phyloP scores from a whole-genome alignment of 2,329 filamentous ascomycete genomes.

The Nigrospora sphaerica region DNA sequence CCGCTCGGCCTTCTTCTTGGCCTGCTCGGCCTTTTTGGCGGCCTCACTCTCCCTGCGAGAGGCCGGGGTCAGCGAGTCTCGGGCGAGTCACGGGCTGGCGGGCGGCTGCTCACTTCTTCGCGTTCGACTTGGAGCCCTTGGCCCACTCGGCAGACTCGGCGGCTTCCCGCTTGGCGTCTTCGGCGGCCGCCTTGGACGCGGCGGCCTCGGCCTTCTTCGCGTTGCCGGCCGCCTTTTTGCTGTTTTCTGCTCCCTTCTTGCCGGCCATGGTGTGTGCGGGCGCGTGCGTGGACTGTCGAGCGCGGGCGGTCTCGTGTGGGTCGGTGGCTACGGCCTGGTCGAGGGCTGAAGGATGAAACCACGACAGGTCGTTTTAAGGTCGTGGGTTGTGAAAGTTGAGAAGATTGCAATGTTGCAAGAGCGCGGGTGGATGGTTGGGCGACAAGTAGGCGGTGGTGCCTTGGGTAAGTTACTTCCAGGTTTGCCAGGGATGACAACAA shows the following conservation, averaged over 20 bases:
- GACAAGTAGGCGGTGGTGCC: too few relatives aligned
- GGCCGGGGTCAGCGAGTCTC: slow-evolving; percentile 2
- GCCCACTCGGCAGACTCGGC: slow-evolving; percentile 73
- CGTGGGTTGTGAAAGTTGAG: too few relatives aligned
- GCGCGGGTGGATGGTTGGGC: too few relatives aligned
- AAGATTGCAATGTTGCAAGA: too few relatives aligned
- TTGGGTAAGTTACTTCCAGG: too few relatives aligned
- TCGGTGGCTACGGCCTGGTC: neutral
- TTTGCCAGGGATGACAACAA: too few relatives aligned
- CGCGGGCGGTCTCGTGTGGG: neutral
- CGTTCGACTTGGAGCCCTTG: slow-evolving; percentile 75
- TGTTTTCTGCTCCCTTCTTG: slow-evolving; percentile 71
- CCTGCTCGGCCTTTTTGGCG: slow-evolving; percentile 73
- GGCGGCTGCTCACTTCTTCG: slow-evolving; percentile 70
- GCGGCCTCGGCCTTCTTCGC: slow-evolving; percentile 88
- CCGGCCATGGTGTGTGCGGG: slow-evolving; percentile 51
- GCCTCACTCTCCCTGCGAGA: slow-evolving; percentile 68
- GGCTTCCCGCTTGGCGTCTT: slow-evolving; percentile 57
- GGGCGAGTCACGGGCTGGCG: neutral
- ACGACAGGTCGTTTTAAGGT: too few relatives aligned
- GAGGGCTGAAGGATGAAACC: too few relatives aligned
- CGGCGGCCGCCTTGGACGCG: slow-evolving; percentile 67
- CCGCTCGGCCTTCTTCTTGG: slow-evolving; percentile 86
- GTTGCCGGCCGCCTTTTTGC: slow-evolving; percentile 85
- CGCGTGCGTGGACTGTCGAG: neutral